A percentile compares a stretch with the other conserved stretches of the same genome.
Evolutionary conservation across 2,329 filamentous ascomycete species (phyloP).

Genomic region (Corinectria fuckeliana): DNA sequence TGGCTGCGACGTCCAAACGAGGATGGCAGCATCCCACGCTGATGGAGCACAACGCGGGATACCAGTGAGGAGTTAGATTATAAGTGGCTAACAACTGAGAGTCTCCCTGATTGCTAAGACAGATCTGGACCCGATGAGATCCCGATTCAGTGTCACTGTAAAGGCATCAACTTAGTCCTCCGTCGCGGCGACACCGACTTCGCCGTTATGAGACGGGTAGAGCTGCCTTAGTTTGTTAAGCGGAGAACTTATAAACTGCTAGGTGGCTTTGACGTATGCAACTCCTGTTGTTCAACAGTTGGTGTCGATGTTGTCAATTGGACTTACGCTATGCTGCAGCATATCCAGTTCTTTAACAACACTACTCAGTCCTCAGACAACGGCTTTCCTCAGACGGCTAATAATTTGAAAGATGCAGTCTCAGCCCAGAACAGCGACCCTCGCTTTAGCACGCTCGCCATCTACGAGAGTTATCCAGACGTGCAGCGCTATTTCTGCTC

Average conservation of each 20-base stretch:
- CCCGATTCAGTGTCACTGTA: conserved; percentile 53
- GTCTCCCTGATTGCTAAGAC: conserved; percentile 7
- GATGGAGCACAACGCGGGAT: conserved; percentile 35
- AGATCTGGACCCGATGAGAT: conserved; percentile 36
- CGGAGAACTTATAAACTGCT: conserved; percentile 49
- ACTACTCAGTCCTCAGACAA: background rate
- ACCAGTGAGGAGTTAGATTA: conserved; percentile 39
- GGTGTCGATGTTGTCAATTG: conserved; percentile 54
- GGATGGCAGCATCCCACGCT: conserved; percentile 32
- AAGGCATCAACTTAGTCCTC: conserved; percentile 52
- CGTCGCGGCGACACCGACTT: conserved; percentile 41
- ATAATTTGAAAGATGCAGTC: conserved; percentile 44
- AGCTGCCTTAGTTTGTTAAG: conserved; percentile 52
- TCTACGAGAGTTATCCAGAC: conserved; percentile 51
- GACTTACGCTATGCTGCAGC: conserved; percentile 49
- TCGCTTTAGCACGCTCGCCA: conserved; percentile 50
- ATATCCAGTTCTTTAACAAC: conserved; percentile 44
- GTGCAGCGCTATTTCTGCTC: conserved; percentile 58
- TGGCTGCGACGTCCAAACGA: conserved; percentile 51
- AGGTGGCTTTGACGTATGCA: conserved; percentile 52
- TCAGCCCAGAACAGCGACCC: conserved; percentile 39
- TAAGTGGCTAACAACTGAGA: conserved; percentile 38
- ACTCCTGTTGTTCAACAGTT: conserved; percentile 52
- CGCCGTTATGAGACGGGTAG: conserved; percentile 16
- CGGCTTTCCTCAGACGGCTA: conserved; percentile 19